These are phyloP conservation scores for Aspergillus phoenicis DNA, from an alignment of 2,329 filamentous ascomycete genomes.

Conservation along the genomic window DNA sequence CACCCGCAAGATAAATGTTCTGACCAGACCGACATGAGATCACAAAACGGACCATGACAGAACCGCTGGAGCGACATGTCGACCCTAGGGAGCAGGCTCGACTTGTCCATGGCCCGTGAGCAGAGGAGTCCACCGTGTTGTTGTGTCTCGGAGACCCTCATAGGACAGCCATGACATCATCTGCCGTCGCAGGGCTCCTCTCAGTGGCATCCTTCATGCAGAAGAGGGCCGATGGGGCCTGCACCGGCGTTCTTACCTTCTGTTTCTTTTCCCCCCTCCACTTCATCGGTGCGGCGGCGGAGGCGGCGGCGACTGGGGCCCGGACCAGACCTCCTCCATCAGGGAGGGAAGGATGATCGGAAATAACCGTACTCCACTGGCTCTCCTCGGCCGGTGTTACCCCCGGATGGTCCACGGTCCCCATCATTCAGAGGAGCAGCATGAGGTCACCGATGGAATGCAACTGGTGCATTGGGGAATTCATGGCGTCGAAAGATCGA, in stretches of 20 bases:
- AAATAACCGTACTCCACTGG: conserved; percentile 18
- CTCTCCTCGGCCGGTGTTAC: conserved; percentile 17
- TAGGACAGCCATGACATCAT: conserved; percentile 19
- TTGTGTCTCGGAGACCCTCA: conserved; percentile 7
- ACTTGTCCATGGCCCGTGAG: conserved; percentile 13
- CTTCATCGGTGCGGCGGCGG: neutral
- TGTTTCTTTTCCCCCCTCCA: neutral
- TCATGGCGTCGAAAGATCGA: conserved; percentile 13
- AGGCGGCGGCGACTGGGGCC: conserved; percentile 2
- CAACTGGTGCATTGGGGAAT: conserved; percentile 12
- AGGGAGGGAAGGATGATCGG: conserved; percentile 15
- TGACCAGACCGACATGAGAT: conserved; percentile 16
- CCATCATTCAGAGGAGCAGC: conserved; percentile 11
- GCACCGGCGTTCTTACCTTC: neutral
- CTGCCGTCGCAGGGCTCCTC: neutral
- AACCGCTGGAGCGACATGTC: neutral
- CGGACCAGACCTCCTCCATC: conserved; percentile 6
- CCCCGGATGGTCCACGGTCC: conserved; percentile 15
- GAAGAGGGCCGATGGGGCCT: conserved; percentile 6
- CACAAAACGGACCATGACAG: conserved; percentile 11
- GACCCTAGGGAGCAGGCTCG: conserved; percentile 3
- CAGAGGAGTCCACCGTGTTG: conserved; percentile 1
- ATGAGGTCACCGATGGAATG: conserved; percentile 24
- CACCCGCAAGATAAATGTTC: conserved; percentile 7
- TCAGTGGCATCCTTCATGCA: neutral